Conservation (phyloP, 495 filamentous ascomycete genomes). For the Astrothelium subdiscretum region DNA sequence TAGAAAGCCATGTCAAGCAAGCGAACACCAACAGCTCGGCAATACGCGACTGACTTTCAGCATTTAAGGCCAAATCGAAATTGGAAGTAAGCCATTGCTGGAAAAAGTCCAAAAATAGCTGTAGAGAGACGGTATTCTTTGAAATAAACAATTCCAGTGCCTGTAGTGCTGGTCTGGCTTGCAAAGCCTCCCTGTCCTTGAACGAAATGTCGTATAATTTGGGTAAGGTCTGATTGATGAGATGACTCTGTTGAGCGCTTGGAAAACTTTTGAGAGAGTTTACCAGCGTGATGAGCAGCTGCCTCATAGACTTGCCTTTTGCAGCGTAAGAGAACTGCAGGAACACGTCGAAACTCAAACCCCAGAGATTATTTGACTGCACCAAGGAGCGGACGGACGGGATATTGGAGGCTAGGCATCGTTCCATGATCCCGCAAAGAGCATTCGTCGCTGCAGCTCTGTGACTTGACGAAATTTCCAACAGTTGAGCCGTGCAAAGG, state of each 20-base stretch:
- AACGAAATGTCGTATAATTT: slow-evolving; percentile 39
- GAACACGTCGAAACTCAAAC: slow-evolving; percentile 54
- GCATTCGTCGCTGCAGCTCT: slow-evolving; percentile 29
- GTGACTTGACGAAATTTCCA: slow-evolving; percentile 9
- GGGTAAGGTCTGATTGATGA: slow-evolving; percentile 25
- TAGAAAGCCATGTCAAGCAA: slow-evolving; percentile 49
- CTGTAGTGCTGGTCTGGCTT: slow-evolving; percentile 53
- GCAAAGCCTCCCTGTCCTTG: slow-evolving; percentile 36
- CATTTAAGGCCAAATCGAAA: background rate
- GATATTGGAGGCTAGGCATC: slow-evolving; percentile 24
- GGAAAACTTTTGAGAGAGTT: background rate
- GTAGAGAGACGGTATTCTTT: slow-evolving; percentile 35
- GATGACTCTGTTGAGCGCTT: background rate
- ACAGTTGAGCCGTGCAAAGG: background rate
- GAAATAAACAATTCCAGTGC: slow-evolving; percentile 46
- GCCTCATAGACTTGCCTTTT: slow-evolving; percentile 62
- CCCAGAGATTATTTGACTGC: slow-evolving; percentile 36
- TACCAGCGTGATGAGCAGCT: slow-evolving; percentile 39
- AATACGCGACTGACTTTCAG: background rate
- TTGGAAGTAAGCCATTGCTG: slow-evolving; percentile 10
- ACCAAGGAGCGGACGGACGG: slow-evolving; percentile 25
- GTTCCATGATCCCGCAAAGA: slow-evolving; percentile 24
- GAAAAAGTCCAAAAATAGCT: slow-evolving; percentile 20
- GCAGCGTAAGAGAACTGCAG: slow-evolving; percentile 63
- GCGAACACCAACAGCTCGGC: slow-evolving; percentile 29